Evolutionary conservation across 2,329 filamentous ascomycete genomes (phyloP).

Genomic region (Dactylellina drechsleri): DNA sequence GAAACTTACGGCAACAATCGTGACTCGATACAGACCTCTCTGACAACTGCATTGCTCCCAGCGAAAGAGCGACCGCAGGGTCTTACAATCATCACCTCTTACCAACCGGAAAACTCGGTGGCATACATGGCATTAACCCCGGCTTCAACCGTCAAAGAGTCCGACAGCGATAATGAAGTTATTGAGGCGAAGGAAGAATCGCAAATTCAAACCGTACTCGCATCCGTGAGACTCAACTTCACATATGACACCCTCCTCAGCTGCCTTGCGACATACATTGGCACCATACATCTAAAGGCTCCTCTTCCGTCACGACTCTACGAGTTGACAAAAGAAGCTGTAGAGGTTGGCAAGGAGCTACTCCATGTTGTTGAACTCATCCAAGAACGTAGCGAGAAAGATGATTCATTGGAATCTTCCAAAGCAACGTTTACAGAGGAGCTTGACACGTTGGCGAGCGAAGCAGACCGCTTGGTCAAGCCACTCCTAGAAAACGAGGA

Average conservation of each 20-base stretch:
- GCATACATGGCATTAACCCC: slow-evolving; percentile 44
- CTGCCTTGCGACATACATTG: slow-evolving; percentile 91
- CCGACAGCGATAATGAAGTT: slow-evolving; percentile 44
- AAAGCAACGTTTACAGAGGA: slow-evolving; percentile 37
- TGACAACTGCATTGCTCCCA: slow-evolving; percentile 36
- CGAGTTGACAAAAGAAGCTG: slow-evolving; percentile 45
- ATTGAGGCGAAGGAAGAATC: slow-evolving; percentile 21
- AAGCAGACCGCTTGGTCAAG: slow-evolving; percentile 50
- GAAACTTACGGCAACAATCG: slow-evolving; percentile 24
- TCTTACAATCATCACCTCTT: slow-evolving; percentile 48
- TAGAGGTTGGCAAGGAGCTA: slow-evolving; percentile 44
- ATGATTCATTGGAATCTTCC: slow-evolving; percentile 19
- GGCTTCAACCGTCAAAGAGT: slow-evolving; percentile 48
- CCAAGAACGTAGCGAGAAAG: slow-evolving; percentile 33
- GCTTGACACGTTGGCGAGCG: slow-evolving; percentile 36
- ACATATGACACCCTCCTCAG: slow-evolving; percentile 73
- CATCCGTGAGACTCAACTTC: slow-evolving; percentile 28
- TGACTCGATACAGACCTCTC: slow-evolving; percentile 42
- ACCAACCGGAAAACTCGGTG: slow-evolving; percentile 33
- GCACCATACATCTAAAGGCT: slow-evolving; percentile 87
- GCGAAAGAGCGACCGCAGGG: slow-evolving; percentile 38
- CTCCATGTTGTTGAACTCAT: slow-evolving; percentile 40
- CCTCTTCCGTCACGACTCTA: slow-evolving; percentile 59
- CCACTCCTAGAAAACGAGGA: slow-evolving; percentile 44
- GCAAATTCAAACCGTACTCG: slow-evolving; percentile 8